Evolutionary conservation across 306 rosid genomes (phyloP), one percentile per base, ranked within the genome.

Genomic region (Prunus kanzakura): DNA sequence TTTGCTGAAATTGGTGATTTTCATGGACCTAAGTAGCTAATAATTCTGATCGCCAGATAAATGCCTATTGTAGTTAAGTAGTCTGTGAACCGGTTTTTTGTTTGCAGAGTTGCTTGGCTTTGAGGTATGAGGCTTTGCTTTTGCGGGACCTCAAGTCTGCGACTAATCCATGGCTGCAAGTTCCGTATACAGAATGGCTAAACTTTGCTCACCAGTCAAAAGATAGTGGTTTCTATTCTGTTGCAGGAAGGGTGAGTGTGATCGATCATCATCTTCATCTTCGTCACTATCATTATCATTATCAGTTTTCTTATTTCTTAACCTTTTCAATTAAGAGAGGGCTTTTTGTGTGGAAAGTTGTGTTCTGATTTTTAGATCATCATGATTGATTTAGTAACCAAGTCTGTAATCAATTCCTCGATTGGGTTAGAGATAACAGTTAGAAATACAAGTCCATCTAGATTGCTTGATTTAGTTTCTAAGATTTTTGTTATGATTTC

Each of bases 121-220:
- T 95, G 89, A 87, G 96, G 79, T 92, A 95, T 47, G 98, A 95
- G 79, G 97, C 90, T 79, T 88, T 95, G 82, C 75, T 82, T 79
- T 52, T 92, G 87, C 84, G 92, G 56, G 90, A 90, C 12, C 71
- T 75, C 66, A 84, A 83, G 78, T 90, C 92, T 11, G 41, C 82
- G 20, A 89, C 79, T 73, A 68, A 72, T 62, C 80, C 73, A 20
- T 83, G 88, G 92, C 84, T 38, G 9, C 43, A 38, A 38, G 43
- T 38, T 38, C 43, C 43, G 43, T 38, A 38, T 38, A 6, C 43
- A 6, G 43, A 38, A 38, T 38, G 43, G 43, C 43, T 38, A 38
- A 38, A 38, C 43, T 7, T 6, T 38, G 43, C 43, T 38, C 43
- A 38, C 43, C 43, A 38, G 9, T 38, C 43, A 38, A 38, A 7